Conservation (phyloP, 2,329 filamentous ascomycete genomes). For the Teratosphaeria epicoccoides region DNA sequence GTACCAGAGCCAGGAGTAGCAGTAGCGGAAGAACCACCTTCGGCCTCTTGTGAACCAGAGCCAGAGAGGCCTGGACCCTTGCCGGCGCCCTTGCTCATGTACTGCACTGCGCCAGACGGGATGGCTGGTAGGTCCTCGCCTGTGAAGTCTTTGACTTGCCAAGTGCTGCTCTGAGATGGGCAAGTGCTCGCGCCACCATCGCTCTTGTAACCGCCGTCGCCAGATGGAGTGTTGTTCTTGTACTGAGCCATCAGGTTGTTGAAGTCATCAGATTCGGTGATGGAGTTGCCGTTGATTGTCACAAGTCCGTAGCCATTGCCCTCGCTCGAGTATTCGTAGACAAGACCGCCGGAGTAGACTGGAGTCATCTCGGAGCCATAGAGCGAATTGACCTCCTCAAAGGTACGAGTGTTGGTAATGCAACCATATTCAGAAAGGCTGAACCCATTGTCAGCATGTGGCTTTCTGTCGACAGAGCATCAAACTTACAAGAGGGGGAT, state of each 20-base stretch:
- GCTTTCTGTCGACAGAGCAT: not conserved
- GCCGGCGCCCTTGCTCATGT: conserved; percentile 49
- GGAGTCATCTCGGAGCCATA: conserved; percentile 74
- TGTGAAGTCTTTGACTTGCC: conserved; percentile 42
- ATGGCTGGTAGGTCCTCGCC: conserved; percentile 45
- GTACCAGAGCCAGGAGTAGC: conserved; percentile 41
- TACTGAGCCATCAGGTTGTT: conserved; percentile 43
- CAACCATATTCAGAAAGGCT: conserved; percentile 89
- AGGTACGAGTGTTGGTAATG: conserved; percentile 68
- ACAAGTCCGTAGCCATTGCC: conserved; percentile 72
- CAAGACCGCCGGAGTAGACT: conserved; percentile 90
- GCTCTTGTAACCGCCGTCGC: conserved; percentile 50
- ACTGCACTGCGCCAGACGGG: conserved; percentile 44
- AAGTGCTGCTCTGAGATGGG: conserved; percentile 43
- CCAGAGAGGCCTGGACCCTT: conserved; percentile 46
- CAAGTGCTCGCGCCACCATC: conserved; percentile 43
- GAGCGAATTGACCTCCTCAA: conserved; percentile 66
- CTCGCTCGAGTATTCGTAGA: conserved; percentile 89
- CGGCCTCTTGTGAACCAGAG: conserved; percentile 45
- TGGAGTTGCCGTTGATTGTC: conserved; percentile 43
- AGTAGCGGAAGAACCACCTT: conserved; percentile 38
- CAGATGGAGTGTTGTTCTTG: conserved; percentile 40
- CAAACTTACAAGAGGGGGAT: conserved; percentile 62
- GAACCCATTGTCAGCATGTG: conserved; percentile 5
- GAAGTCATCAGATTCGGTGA: conserved; percentile 53